Evolutionary conservation across 306 rosid species (phyloP).

Genomic region (Chamaecrista fasciculata): DNA sequence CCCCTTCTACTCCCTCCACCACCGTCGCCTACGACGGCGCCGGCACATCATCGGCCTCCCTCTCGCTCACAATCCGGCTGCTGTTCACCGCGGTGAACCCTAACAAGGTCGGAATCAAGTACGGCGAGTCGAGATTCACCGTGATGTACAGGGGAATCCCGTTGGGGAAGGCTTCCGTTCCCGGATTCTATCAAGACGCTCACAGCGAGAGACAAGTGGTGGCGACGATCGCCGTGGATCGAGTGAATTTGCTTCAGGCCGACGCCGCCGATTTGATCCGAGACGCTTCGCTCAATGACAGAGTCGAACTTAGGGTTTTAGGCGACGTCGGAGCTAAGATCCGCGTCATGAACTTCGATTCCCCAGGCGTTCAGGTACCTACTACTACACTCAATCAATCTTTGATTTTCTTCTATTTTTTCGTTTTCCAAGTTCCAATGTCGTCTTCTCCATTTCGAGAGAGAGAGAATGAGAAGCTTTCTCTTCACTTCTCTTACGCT

Average conservation of each 20-base stretch:
- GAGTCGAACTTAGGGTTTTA: conserved; percentile 74
- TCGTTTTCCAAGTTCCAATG: background rate
- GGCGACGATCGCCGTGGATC: conserved; percentile 77
- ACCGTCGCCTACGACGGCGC: conserved; percentile 3
- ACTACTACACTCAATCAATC: too few relatives aligned
- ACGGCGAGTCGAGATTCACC: conserved; percentile 85
- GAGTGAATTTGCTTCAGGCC: conserved; percentile 73
- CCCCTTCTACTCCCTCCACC: conserved; percentile 9
- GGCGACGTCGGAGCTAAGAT: conserved; percentile 98
- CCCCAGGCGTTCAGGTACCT: conserved; percentile 70
- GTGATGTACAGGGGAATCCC: conserved; percentile 98
- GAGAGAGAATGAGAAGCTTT: conserved; percentile 35
- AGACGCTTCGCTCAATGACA: conserved; percentile 81
- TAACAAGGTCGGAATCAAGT: conserved; percentile 90
- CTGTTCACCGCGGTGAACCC: conserved; percentile 82
- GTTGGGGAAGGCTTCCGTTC: conserved; percentile 72
- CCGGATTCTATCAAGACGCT: conserved; percentile 78
- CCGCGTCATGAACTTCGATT: conserved; percentile 80
- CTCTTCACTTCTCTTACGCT: conserved; percentile 18
- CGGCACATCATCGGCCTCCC: conserved; percentile 49
- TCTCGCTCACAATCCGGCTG: conserved; percentile 70
- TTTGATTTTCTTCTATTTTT: conserved; percentile 5
- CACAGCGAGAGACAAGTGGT: conserved; percentile 66
- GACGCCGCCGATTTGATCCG: conserved; percentile 80
- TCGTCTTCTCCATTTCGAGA: background rate